Evolutionary conservation across 257 asterid genomes (phyloP), one percentile per base, ranked within the genome.

Genomic region (Verbascum thapsus): DNA sequence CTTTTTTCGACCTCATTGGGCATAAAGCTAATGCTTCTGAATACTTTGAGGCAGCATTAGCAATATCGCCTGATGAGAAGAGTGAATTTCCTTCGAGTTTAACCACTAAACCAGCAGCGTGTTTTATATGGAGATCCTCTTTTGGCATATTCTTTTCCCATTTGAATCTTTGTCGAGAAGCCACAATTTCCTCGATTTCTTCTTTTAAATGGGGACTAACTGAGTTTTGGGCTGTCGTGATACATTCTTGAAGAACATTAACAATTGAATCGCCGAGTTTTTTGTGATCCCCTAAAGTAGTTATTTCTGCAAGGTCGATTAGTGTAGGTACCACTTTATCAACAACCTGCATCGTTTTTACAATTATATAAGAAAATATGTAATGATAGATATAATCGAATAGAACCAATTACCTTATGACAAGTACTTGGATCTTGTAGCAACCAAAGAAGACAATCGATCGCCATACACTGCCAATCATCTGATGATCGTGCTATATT

Each of bases 381-480:
- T 26, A n/a, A n/a, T n/a, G n/a, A n/a, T n/a, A n/a, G n/a, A n/a
- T n/a, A 15, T 18, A 49, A 35, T 39, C 26, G 12, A n/a, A 40
- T 10, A 49, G 4, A 63, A 54, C 38, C 56, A 64, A 53, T 77
- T 76, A 94, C 99, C 99, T 94, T 94, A 71, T 81, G 95, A 58
- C 88, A 81, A 50, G 91, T 87, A 74, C 63, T 85, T 6, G 91
- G 84, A 68, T 94, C 99, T 71, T 94, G 99, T 53, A 94, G 92
- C 87, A 90, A 82, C 97, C 96, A 90, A 68, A 87, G 72, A 74
- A 94, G 95, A 70, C 99, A 94, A 67, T 94, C 99, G 39, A 94
- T 81, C 47, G 97, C 99, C 99, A 94, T 94, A 69, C 80, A 94
- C 56, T 94, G 99, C 99, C 99, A 94, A 66, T 94, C 99, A 58